phyloP scores from a whole-genome alignment of 1,139 yeast species.

The Kurtzmaniella quercitrusa region DNA sequence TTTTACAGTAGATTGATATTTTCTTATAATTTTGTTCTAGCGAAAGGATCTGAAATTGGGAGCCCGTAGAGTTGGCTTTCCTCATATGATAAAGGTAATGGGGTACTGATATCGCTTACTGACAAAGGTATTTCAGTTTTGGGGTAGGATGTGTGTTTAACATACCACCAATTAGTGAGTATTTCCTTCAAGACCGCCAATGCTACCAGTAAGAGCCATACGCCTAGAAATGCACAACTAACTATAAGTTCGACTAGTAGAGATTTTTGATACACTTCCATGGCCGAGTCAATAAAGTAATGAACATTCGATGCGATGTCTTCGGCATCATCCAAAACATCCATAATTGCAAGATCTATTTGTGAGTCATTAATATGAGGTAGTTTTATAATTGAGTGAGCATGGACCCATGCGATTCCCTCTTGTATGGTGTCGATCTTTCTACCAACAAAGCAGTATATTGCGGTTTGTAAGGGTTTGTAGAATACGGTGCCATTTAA shows the following conservation, averaged over 20 bases:
- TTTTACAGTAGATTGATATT: too few relatives aligned
- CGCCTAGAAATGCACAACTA: not conserved
- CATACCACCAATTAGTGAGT: not conserved
- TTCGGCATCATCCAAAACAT: not conserved
- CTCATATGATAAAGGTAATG: not conserved
- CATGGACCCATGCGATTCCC: slow-evolving; percentile 77
- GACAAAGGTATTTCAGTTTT: not conserved
- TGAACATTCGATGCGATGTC: not conserved
- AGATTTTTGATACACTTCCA: not conserved
- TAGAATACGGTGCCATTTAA: slow-evolving; percentile 42
- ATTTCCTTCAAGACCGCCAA: slow-evolving; percentile 24
- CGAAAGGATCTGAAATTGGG: not conserved
- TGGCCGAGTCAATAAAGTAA: not conserved
- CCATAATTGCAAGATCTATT: not conserved
- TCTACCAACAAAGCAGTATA: slow-evolving; percentile 74
- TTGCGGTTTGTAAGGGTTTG: slow-evolving; percentile 58
- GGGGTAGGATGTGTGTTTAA: not conserved
- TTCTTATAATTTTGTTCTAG: not conserved
- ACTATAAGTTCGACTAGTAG: not conserved
- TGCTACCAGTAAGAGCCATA: slow-evolving; percentile 29
- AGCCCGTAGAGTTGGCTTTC: not conserved
- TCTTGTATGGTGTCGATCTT: slow-evolving; percentile 61
- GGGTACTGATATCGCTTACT: not conserved
- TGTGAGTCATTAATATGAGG: not conserved
- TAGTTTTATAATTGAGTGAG: slow-evolving; percentile 27